A percentile compares a stretch with the other conserved stretches of the same genome.
Conservation (phyloP, 176 grass and related monocot species). For the Carex parvula region DNA sequence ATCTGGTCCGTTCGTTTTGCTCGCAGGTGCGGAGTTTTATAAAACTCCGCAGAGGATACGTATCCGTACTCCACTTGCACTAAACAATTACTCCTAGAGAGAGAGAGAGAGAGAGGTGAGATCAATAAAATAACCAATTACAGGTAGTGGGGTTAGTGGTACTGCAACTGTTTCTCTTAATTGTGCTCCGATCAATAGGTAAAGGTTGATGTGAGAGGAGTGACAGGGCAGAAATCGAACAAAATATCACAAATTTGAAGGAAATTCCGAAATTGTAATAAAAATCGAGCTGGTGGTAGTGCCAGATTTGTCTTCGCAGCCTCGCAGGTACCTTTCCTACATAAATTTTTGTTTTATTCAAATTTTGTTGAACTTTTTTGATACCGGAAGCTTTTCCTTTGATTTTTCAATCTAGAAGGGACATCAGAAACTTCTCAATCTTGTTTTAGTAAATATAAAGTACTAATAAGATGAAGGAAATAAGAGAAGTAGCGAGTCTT, state of each 20-base stretch:
- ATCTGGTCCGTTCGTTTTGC: too few species aligned
- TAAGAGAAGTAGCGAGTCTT: neutral
- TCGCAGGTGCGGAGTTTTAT: too few species aligned
- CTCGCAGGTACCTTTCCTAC: neutral
- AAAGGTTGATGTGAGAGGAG: neutral
- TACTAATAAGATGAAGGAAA: neutral
- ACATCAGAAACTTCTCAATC: neutral
- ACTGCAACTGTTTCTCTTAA: neutral
- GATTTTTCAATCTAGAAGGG: neutral
- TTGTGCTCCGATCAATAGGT: neutral
- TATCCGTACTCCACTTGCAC: neutral
- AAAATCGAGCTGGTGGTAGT: neutral
- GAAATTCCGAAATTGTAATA: neutral
- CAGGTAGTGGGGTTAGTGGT: constrained; percentile 24
- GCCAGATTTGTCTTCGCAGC: neutral
- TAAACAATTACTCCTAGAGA: constrained; percentile 1
- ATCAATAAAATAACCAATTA: neutral
- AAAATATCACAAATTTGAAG: neutral
- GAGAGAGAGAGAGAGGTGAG: neutral
- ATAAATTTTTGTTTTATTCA: neutral
- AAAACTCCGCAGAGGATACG: too few species aligned
- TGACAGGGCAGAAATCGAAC: neutral
- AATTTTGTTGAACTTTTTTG: neutral
- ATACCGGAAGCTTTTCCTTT: neutral
- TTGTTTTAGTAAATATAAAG: neutral